Evolutionary conservation across 176 grass and related monocot species (phyloP), one percentile per base, ranked within the genome.

Genomic region (Oryza brachyantha): DNA sequence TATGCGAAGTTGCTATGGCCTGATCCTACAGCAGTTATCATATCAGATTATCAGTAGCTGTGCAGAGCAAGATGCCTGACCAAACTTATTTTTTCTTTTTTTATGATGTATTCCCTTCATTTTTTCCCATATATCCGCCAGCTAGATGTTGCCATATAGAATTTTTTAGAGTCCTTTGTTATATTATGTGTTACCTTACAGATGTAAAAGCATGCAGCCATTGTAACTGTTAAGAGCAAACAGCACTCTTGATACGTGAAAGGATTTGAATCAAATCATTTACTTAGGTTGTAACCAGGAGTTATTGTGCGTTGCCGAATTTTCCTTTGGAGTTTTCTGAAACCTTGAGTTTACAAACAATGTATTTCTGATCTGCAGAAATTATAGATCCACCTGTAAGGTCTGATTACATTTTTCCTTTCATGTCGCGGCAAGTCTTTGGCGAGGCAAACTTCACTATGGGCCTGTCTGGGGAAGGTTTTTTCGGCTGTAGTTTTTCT

Each of bases 101-200:
- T 59, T 38, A 36, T 85, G 66, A 4, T 89, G 29, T 77, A 29
- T 77, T 66, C 58, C 37, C 65, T 76, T 85, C n/a, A 43, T 80
- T 76, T 76, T 10, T 54, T 16, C 60, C 50, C 21, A 40, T 70
- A 0, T 88, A 75, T 79, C 68, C 76, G 16, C 55, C 76, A 64
- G 64, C 28, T 84, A 75, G 62, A 88, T 76, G 62, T 11, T 62
- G 1, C 9, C 40, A 4, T 70, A 19, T 72, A 89, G 77, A 74
- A 35, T 75, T 80, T 64, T 40, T 50, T 74, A 80, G 77, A 16
- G 26, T 65, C 40, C 70, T 84, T 75, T 77, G 8, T 65, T 79
- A 85, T 76, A 65, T 3, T 61, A 64, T 81, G 77, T 75, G 70
- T 69, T 86, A 81, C 50, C 68, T 81, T 73, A 89, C 72, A 73